Evolutionary conservation across 257 asterid species (phyloP).

Genomic region (Buddleja alternifolia): DNA sequence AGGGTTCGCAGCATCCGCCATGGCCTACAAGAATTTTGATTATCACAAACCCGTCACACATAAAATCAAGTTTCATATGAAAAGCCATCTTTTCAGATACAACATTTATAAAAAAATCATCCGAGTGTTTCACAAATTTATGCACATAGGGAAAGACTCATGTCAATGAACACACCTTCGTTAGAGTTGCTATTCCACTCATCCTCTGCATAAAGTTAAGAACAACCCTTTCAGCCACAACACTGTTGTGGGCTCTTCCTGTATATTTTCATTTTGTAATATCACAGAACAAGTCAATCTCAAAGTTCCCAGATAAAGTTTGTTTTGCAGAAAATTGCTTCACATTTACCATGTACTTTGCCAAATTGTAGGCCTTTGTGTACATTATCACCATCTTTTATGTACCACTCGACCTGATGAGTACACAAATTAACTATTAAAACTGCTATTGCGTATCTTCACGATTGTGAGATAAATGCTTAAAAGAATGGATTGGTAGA

Average conservation of each 20-base stretch:
- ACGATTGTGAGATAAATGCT: neutral
- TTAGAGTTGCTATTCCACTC: constrained; percentile 98
- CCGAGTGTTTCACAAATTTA: neutral
- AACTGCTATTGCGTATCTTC: constrained; percentile 8
- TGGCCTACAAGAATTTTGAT: constrained; percentile 57
- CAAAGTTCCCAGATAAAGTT: neutral
- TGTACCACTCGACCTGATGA: constrained; percentile 78
- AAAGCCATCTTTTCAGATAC: too few species aligned
- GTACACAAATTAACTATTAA: constrained; percentile 22
- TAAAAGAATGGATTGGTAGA: neutral
- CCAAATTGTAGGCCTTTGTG: constrained; percentile 93
- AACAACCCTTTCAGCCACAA: constrained; percentile 94
- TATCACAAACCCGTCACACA: neutral
- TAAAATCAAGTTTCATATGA: too few species aligned
- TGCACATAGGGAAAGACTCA: neutral
- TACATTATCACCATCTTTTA: constrained; percentile 78
- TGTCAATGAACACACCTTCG: constrained; percentile 58
- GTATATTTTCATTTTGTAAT: constrained; percentile 33
- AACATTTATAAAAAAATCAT: too few species aligned
- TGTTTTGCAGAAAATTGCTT: neutral
- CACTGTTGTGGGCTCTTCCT: constrained; percentile 90
- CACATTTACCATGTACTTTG: constrained; percentile 72
- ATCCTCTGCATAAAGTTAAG: constrained; percentile 99
- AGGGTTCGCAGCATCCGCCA: constrained; percentile 95
- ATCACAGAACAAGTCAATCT: constrained; percentile 19